phyloP scores from a whole-genome alignment of 805 yeast species.

The Saccharomycopsis malanga region DNA sequence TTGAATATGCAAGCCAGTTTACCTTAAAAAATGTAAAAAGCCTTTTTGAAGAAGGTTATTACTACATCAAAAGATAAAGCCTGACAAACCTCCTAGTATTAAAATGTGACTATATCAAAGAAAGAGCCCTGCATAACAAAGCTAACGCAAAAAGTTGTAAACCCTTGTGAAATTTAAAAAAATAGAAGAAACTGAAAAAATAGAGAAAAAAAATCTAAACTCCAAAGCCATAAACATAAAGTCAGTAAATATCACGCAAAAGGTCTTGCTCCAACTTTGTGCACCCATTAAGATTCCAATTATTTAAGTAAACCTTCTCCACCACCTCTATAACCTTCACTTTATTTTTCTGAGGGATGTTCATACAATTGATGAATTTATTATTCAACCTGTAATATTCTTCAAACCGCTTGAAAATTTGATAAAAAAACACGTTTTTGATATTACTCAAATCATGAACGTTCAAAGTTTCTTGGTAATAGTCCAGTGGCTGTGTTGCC shows the following conservation, averaged over 20 bases:
- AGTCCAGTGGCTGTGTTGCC: not conserved
- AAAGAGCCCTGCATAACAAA: no score
- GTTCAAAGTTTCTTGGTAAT: conserved; percentile 1
- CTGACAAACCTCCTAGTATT: no score
- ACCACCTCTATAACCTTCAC: conserved; percentile 12
- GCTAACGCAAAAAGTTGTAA: no score
- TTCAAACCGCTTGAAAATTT: conserved; percentile 18
- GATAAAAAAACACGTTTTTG: conserved; percentile 14
- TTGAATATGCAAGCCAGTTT: no score
- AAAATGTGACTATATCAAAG: no score
- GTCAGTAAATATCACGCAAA: conserved; percentile 1
- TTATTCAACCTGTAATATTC: conserved; percentile 12
- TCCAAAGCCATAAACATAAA: not conserved
- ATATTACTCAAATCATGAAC: not conserved
- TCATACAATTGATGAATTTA: not conserved
- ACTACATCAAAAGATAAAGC: no score
- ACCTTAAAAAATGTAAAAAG: no score
- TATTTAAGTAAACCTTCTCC: conserved; percentile 17
- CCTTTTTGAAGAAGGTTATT: no score
- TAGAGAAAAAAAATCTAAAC: not conserved
- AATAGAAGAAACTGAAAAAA: not conserved
- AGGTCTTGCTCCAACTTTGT: conserved; percentile 7
- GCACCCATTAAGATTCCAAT: conserved; percentile 9
- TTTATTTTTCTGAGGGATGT: conserved; percentile 6
- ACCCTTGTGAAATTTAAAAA: not conserved